Evolutionary conservation across 768 basidiomycete genomes (phyloP), one percentile per base, ranked within the genome.

Genomic region (Candolleomyces efflorescens): DNA sequence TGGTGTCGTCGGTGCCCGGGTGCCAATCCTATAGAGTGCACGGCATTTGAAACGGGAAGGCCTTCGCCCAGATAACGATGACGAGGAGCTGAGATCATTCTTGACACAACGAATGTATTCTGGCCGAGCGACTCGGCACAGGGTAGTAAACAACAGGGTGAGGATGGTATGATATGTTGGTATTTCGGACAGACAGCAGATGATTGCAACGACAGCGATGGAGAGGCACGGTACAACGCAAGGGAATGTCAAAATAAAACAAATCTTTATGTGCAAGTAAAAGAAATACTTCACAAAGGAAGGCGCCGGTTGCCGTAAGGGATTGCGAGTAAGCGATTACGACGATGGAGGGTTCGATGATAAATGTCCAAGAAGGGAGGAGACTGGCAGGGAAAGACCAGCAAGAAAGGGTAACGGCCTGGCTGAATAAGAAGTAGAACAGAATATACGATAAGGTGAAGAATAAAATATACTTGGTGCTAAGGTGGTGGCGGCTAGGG

Each of bases 401-500:
- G 65, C 65, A 73, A 71, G 71, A 66, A 64, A 61, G 68, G 53
- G 54, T n/a, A n/a, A 44, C 57, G 41, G 20, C 38, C 24, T 50
- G 64, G 60, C 62, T 66, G 68, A 61, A 53, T 53, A 62, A 65
- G 58, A 63, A 67, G 63, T 58, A 57, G 64, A 60, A 58, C 71
- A 77, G 74, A 27, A 74, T 76, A 76, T 80, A 78, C 73, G 79
- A 85, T 89, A 87, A 88, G 79, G 76, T 86, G 86, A 87, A 83
- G 81, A 89, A 90, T 90, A 90, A 90, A 78, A 82, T 85, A 86
- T 82, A 84, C 78, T 82, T 78, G 78, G 83, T 60, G 58, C 52
- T 76, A 74, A 68, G 70, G 73, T 72, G 71, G 68, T 71, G 76
- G 76, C 73, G 82, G 79, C 82, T 79, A 77, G 76, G 75, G 74